Conservation (phyloP, 108 stramenopile genomes). For the Cyclotella sp. region DNA sequence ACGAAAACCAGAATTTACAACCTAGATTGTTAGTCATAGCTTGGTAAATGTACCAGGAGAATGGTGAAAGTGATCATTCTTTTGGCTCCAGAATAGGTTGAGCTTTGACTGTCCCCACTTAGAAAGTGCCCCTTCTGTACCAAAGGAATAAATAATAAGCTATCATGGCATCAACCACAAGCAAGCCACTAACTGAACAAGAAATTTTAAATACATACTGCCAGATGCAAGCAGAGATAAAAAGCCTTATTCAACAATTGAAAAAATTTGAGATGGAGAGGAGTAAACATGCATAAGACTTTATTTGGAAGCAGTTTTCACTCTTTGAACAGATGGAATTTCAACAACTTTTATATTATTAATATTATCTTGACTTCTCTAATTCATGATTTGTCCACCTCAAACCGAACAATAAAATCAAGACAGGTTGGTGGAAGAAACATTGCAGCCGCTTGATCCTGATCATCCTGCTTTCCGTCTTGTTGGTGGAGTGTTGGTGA, state of each 20-base stretch:
- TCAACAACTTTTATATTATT: background rate
- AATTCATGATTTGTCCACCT: too few species aligned
- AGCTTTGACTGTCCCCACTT: too few species aligned
- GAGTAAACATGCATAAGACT: slow-evolving; percentile 49
- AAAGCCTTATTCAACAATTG: slow-evolving; percentile 61
- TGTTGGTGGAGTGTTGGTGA: slow-evolving; percentile 90
- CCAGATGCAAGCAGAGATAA: slow-evolving; percentile 62
- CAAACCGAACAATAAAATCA: too few species aligned
- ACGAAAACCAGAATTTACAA: too few species aligned
- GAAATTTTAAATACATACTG: slow-evolving; percentile 58
- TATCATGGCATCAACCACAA: slow-evolving; percentile 16
- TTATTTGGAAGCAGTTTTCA: too few species aligned
- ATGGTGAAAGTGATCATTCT: too few species aligned
- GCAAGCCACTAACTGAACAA: slow-evolving; percentile 42
- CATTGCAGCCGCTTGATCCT: slow-evolving; percentile 87
- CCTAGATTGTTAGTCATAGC: too few species aligned
- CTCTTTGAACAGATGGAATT: background rate
- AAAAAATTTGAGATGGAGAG: slow-evolving; percentile 67
- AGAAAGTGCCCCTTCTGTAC: too few species aligned
- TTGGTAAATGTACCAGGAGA: too few species aligned
- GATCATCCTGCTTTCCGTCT: slow-evolving; percentile 89
- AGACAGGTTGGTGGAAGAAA: slow-evolving; percentile 87
- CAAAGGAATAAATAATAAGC: background rate
- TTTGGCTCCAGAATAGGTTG: too few species aligned
- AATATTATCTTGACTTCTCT: too few species aligned